A percentile compares a stretch with the other conserved stretches of the same genome.
These are phyloP conservation scores for Mycena floridula DNA, from an alignment of 768 basidiomycete species.

Conservation along the genomic window DNA sequence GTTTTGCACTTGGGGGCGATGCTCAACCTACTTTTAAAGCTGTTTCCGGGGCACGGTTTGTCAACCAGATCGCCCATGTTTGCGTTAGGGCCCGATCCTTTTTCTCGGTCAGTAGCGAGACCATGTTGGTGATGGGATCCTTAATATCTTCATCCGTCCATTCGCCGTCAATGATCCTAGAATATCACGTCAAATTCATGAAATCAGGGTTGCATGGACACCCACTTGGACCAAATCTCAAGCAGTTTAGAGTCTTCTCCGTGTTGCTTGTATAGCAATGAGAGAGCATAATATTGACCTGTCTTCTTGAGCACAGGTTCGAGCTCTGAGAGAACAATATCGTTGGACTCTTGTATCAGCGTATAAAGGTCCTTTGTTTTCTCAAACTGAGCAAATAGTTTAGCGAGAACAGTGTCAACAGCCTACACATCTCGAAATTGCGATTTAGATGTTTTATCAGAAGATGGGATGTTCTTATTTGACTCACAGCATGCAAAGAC, in stretches of 20 bases:
- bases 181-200: conserved; percentile 1
- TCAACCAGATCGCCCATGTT: conserved; percentile 79
- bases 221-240: conserved; percentile 63
- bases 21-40: conserved; percentile 55
- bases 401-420: conserved; percentile 79
- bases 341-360: conserved; percentile 49
- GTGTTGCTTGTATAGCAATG: conserved; percentile 50
- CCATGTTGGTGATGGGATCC: conserved; percentile 59
- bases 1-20: conserved; percentile 1
- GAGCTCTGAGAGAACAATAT: conserved; percentile 53
- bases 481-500: conserved; percentile 11
- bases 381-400: conserved; percentile 58
- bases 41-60: conserved; percentile 57
- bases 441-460: neutral
- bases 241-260: conserved; percentile 59
- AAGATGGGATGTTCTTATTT: neutral
- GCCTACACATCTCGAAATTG: conserved; percentile 32
- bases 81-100: conserved; percentile 58
- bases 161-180: conserved; percentile 60
- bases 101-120: conserved; percentile 48
- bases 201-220: conserved; percentile 7
- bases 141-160: conserved; percentile 57
- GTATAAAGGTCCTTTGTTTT: conserved; percentile 57
- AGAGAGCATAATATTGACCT: conserved; percentile 56
- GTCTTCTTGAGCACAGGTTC: conserved; percentile 46